A percentile compares a stretch with the other conserved stretches of the same genome.
phyloP scores from a whole-genome alignment of 495 filamentous ascomycete genomes.

The Talaromyces nanjingensis region DNA sequence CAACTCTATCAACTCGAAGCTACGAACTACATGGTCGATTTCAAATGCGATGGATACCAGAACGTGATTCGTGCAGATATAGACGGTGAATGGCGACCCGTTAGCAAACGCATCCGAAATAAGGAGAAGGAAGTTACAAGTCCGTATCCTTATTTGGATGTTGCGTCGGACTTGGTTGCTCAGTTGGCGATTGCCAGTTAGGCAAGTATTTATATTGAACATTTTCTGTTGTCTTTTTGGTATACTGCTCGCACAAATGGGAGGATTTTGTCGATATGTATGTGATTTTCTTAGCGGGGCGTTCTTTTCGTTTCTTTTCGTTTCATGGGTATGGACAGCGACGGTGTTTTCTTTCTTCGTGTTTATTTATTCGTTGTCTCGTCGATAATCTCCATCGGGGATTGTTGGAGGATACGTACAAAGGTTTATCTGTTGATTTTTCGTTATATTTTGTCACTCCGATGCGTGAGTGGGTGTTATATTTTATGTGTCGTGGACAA shows the following conservation, averaged over 20 bases:
- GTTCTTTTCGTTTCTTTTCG: neutral
- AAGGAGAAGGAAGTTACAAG: slow-evolving; percentile 51
- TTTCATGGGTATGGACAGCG: neutral
- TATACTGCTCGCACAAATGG: neutral
- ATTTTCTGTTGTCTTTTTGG: neutral
- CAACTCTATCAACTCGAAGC: slow-evolving; percentile 94
- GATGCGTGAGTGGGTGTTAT: neutral
- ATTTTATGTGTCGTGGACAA: neutral
- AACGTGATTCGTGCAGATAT: slow-evolving; percentile 51
- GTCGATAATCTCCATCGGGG: neutral
- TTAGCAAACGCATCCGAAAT: slow-evolving; percentile 41
- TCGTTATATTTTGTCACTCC: neutral
- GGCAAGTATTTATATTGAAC: neutral
- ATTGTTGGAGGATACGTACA: neutral
- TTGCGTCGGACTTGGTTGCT: slow-evolving; percentile 47
- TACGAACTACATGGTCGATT: slow-evolving; percentile 92
- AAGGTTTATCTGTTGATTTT: neutral
- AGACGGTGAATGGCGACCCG: slow-evolving; percentile 38
- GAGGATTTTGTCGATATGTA: neutral
- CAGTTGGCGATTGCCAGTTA: slow-evolving; percentile 39
- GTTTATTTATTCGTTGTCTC: neutral
- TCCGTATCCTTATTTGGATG: slow-evolving; percentile 50
- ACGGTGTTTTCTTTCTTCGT: neutral
- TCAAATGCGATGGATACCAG: slow-evolving; percentile 98
- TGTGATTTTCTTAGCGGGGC: slow-evolving; percentile 5